phyloP scores from a whole-genome alignment of 805 yeast species.

The Zygosaccharomyces bisporus region DNA sequence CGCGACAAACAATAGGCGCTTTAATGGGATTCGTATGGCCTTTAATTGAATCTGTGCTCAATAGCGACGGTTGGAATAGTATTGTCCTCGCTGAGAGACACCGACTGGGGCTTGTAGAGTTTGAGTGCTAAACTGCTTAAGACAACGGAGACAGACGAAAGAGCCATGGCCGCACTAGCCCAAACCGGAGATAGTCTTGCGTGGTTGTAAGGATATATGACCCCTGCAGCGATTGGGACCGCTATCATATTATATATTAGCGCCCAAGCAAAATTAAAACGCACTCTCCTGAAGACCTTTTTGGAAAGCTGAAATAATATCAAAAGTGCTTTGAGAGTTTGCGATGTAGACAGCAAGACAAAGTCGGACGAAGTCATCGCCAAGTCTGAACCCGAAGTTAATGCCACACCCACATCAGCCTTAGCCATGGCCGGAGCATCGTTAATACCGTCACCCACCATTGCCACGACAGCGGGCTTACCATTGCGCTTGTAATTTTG shows the following conservation, averaged over 20 bases:
- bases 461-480: constrained; percentile 46
- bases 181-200: constrained; percentile 58
- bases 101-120: constrained; percentile 40
- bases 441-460: constrained; percentile 83
- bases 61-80: background rate
- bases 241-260: constrained; percentile 54
- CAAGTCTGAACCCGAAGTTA: constrained; percentile 72
- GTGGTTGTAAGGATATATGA: constrained; percentile 51
- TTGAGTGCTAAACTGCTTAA: constrained; percentile 51
- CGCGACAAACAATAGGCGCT: no score
- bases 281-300: constrained; percentile 49
- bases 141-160: constrained; percentile 55
- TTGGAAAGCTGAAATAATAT: constrained; percentile 51
- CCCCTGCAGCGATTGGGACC: constrained; percentile 65
- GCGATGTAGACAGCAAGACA: constrained; percentile 53
- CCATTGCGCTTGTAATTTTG: constrained; percentile 31
- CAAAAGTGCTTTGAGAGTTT: constrained; percentile 50
- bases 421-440: constrained; percentile 76
- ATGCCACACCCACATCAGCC: constrained; percentile 75
- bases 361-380: constrained; percentile 74
- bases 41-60: constrained; percentile 4
- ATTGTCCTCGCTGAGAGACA: background rate
- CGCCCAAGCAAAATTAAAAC: constrained; percentile 59
- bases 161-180: constrained; percentile 68
- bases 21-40: background rate